Conservation (phyloP, 441 rosid genomes). For the Oxalis stricta region DNA sequence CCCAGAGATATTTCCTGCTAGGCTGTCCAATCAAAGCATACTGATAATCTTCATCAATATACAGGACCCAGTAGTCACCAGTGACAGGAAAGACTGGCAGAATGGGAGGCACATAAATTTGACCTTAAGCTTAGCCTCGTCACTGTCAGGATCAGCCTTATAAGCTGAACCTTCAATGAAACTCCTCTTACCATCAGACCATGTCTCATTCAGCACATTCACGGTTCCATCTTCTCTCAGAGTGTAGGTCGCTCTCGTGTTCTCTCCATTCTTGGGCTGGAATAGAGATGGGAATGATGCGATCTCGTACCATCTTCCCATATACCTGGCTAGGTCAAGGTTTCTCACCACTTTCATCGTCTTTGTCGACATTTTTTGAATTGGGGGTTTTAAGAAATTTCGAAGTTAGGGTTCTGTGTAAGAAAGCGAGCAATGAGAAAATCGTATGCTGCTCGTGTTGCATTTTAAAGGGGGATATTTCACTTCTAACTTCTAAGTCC, state of each 20-base stretch:
- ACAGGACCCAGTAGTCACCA: conserved; percentile 80
- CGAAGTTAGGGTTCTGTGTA: too few relatives aligned
- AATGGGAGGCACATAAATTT: conserved; percentile 84
- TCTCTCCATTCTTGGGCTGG: conserved; percentile 63
- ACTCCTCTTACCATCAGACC: conserved; percentile 55
- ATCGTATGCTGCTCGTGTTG: too few relatives aligned
- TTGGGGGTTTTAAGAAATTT: not conserved
- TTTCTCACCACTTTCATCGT: conserved; percentile 69
- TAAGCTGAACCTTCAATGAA: conserved; percentile 60
- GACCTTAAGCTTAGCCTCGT: conserved; percentile 89
- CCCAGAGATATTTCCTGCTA: conserved; percentile 70
- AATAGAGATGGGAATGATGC: conserved; percentile 71
- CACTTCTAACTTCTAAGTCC: too few relatives aligned
- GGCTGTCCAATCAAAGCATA: conserved; percentile 69
- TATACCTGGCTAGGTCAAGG: conserved; percentile 55
- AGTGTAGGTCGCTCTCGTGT: conserved; percentile 75
- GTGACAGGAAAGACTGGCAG: conserved; percentile 62
- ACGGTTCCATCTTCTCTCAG: conserved; percentile 62
- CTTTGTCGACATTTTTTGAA: conserved; percentile 25
- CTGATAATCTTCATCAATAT: conserved; percentile 45
- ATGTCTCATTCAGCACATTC: conserved; percentile 73
- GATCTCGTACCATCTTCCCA: conserved; percentile 94
- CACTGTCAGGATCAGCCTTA: conserved; percentile 57
- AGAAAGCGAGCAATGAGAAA: too few relatives aligned
- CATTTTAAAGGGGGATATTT: too few relatives aligned